Evolutionary conservation across 1,284 basidiomycete species (phyloP), one percentile per base, ranked within the genome.

Genomic region (Apiotrichum gamsii): DNA sequence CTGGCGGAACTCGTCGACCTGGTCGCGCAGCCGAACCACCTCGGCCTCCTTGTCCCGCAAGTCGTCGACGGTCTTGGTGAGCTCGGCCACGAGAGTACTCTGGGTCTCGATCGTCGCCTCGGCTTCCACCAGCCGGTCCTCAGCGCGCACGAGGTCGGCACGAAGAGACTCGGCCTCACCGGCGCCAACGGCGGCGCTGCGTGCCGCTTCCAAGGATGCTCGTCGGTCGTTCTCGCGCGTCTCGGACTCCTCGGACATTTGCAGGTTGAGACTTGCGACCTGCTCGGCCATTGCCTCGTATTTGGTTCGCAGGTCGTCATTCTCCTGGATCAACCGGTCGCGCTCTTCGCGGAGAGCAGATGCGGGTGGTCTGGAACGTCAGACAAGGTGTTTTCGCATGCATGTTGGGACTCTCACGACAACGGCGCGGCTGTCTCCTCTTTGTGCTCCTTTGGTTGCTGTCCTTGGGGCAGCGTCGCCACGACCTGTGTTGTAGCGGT

Each of bases 1-100:
- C 72, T 95, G 90, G 19, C 85, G 84, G 59, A 86, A 90, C 85
- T 97, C 94, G 64, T 98, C 94, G 1, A 96, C 77, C 70, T 95
- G 85, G 63, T 97, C 94, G 65, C 90, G 93, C 49, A 97, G 76
- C 56, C 80, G 81, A 5, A 74, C 77, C 2, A 84, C 83, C 59
- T 90, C 82, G 52, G 86, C 84, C 0, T 89, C 89, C 59, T 80
- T 78, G 3, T 66, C 72, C 62, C 86, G 83, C n/a, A 95, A 75
- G 34, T 96, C 90, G 35, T 90, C 89, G 10, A 73, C 79, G 64
- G 81, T 84, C 57, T 80, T 80, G 8, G 82, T 87, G 51, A 93
- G 73, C 21, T 90, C 88, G 1, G 80, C 77, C 6, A 87, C 79
- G 2, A 82, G 56, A 34, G 67, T 72, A 0, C 80, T 82, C 55